A percentile compares a stretch with the other conserved stretches of the same genome.
Evolutionary conservation across 345 rosid genomes (phyloP).

Genomic region (Eucalyptus cladocalyx): DNA sequence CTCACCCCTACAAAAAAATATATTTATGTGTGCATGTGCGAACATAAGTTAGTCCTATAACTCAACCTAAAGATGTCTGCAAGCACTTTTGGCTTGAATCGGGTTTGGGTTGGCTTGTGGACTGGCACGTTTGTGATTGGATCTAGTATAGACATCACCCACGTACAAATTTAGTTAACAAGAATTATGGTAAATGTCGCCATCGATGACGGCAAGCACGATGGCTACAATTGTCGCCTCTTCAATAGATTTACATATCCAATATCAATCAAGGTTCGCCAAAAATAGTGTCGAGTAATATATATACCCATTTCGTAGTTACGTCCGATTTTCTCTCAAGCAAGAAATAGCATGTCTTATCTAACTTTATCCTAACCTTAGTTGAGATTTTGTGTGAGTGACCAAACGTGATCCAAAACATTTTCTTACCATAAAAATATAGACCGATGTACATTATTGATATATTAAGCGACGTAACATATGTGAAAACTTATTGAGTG

Average conservation of each 20-base stretch:
- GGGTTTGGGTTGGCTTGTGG: accelerated
- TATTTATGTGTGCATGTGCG: accelerated
- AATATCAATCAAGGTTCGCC: not conserved
- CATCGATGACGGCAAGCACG: not conserved
- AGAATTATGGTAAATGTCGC: not conserved
- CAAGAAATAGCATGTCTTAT: not conserved
- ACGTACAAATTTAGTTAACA: not conserved
- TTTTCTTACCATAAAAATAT: not conserved
- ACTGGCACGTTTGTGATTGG: not conserved
- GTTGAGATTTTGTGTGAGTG: not conserved
- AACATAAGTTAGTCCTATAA: not conserved
- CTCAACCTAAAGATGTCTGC: not conserved
- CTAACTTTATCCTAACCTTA: not conserved
- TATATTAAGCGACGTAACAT: not conserved
- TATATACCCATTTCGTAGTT: not conserved
- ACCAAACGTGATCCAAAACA: not conserved
- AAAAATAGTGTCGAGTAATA: not conserved
- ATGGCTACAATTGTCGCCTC: not conserved
- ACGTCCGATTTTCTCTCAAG: not conserved
- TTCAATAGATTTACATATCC: not conserved
- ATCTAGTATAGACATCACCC: not conserved
- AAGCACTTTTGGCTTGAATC: accelerated
- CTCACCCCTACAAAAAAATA: not conserved
- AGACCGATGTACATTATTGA: not conserved
- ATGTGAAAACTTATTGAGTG: not conserved